Evolutionary conservation across 2,329 filamentous ascomycete genomes (phyloP), one percentile per base, ranked within the genome.

Genomic region (Pestalotiopsis sp.): DNA sequence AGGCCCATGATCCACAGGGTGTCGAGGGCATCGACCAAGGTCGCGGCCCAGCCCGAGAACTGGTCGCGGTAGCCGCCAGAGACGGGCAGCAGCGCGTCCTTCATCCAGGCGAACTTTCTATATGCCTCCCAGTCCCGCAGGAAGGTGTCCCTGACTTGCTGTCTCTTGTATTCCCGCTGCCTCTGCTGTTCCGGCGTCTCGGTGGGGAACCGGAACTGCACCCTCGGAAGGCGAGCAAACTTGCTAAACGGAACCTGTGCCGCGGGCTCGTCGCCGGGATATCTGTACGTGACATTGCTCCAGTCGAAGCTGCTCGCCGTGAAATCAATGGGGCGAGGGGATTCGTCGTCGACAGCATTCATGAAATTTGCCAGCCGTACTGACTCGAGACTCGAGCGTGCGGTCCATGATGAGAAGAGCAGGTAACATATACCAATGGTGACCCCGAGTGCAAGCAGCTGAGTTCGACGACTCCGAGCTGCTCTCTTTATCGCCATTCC

Each of bases 21-120:
- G 70, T 87, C 86, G 20, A 88, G 77, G 0, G 83, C 77, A 73
- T 88, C 86, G 5, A 88, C 83, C 52, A 88, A 75, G 2, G 85
- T 87, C 11, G 85, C 86, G 14, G 81, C 83, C 80, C 86, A 87
- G 39, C 82, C 82, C 4, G 81, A 82, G 72, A 86, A 86, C n/a
- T 77, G 76, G 67, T 85, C 82, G n/a, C 76, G 78, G 59, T 73
- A 82, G 12, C 77, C 75, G 61, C 81, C 82, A 39, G 81, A 80
- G 6, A 85, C 75, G 12, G 85, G 85, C 69, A 77, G 78, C 12
- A 86, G 73, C 69, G 85, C 84, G 70, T 86, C 85, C 63, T 82
- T 81, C 70, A 82, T 70, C 84, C 84, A 87, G 0, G 84, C 85
- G 70, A 83, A 75, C 64, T 79, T 76, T 69, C 80, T 82, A 71